These are phyloP conservation scores for Colletotrichum ledebouriae DNA, from an alignment of 2,329 filamentous ascomycete species.

Conservation along the genomic window DNA sequence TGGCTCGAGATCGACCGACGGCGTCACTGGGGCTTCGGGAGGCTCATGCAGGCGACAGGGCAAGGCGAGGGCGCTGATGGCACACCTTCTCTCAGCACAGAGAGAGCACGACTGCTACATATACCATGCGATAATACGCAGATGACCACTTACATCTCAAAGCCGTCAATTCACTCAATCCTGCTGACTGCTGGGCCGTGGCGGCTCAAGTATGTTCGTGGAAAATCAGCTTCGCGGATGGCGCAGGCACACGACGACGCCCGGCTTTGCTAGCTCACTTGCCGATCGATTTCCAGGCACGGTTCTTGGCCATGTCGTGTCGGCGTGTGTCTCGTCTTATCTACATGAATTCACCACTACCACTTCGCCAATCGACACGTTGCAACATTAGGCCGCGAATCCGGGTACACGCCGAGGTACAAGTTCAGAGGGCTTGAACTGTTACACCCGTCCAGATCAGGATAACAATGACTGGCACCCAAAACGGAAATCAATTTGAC, in stretches of 20 bases:
- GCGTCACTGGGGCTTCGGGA: constrained; percentile 27
- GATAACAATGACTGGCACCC: constrained; percentile 7
- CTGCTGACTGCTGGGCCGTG: no score
- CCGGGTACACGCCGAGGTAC: constrained; percentile 12
- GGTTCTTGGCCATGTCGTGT: constrained; percentile 31
- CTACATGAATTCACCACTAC: neutral
- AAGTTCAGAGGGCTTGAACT: neutral
- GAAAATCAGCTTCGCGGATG: constrained; percentile 5
- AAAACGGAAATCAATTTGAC: constrained; percentile 5
- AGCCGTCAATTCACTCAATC: neutral
- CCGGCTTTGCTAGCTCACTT: constrained; percentile 17
- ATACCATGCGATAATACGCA: neutral
- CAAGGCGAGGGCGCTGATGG: constrained; percentile 6
- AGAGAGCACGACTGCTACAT: no score
- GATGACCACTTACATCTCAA: neutral
- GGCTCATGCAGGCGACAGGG: constrained; percentile 35
- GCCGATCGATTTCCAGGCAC: constrained; percentile 39
- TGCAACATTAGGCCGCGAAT: constrained; percentile 15
- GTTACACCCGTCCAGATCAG: constrained; percentile 10
- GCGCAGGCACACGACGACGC: neutral
- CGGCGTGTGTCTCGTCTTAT: constrained; percentile 23
- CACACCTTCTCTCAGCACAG: constrained; percentile 11
- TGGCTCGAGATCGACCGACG: constrained; percentile 25
- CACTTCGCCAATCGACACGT: neutral
- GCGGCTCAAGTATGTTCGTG: no score